Evolutionary conservation across 2,329 filamentous ascomycete genomes (phyloP), one percentile per base, ranked within the genome.

Genomic region (Daldinia sp.): DNA sequence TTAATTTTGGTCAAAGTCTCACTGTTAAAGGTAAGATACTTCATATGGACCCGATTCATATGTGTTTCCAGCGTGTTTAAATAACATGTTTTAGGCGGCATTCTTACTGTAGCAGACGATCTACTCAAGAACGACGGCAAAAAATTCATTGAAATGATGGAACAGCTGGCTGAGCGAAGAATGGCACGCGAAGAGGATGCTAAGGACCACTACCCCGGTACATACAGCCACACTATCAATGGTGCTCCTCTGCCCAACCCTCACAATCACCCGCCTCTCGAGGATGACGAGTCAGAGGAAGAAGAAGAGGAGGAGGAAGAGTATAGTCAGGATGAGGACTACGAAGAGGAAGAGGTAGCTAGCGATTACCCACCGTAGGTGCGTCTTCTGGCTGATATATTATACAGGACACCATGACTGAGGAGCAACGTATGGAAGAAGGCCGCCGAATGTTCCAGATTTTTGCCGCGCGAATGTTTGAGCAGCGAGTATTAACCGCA

Each of bases 91-190:
- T 55, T 85, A 93, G 94, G 95, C 83, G 96, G 95, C 76, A 97
- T 99, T 79, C 88, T 99, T 77, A 99, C 95, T 70, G 95, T 99
- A 75, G 95, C 95, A 77, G 95, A 99, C 82, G 95, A 99, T 80
- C 85, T 99, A 69, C 86, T 99, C 67, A 98, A 98, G 79, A 99
- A 99, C 79, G 95, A 99, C 78, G 95, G 95, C 73, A 97, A 96
- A 79, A 96, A 97, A 75, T 99, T 99, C 81, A 99, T 99, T 79
- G 95, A 99, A 77, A 99, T 99, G 95, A 99, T 99, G 95, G 95
- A 99, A 78, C 94, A 98, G 80, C 86, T 99, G 72, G 95, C 95
- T 34, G 95, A 99, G 80, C 92, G 94, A 72, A 88, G 95, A 72
- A 97, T 99, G 94, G 92, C 94, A 75, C 90, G 95, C 71, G 94